These are phyloP conservation scores for Salix purpurea DNA, from an alignment of 345 rosid genomes.

Conservation along the genomic window DNA sequence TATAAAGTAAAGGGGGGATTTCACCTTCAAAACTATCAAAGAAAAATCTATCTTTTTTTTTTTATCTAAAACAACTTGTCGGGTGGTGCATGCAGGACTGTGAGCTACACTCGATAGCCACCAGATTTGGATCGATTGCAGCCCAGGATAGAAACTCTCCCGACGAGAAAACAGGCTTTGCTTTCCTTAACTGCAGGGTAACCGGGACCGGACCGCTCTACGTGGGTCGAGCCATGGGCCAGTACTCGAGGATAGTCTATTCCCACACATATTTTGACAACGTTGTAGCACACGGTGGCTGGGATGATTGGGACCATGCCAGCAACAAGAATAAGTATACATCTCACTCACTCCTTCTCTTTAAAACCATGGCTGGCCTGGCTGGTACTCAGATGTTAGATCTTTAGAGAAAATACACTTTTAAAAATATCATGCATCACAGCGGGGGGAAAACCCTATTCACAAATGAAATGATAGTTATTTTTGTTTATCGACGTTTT, in stretches of 20 bases:
- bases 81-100: slow-evolving; percentile 66
- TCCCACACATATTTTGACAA: slow-evolving; percentile 79
- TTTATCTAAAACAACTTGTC: neutral
- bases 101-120: slow-evolving; percentile 86
- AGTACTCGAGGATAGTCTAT: slow-evolving; percentile 87
- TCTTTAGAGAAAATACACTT: no score
- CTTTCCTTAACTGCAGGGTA: slow-evolving; percentile 68
- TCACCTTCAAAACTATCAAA: no score
- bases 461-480: no score
- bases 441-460: no score
- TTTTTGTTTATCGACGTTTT: no score
- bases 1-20: no score
- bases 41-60: no score
- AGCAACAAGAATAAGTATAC: slow-evolving; percentile 85
- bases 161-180: slow-evolving; percentile 87
- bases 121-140: slow-evolving; percentile 84
- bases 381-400: no score
- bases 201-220: slow-evolving; percentile 79
- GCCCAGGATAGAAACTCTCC: slow-evolving; percentile 77
- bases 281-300: slow-evolving; percentile 88
- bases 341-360: neutral
- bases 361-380: neutral
- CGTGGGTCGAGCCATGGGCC: slow-evolving; percentile 97
- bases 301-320: slow-evolving; percentile 96
- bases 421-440: no score